A percentile compares a stretch with the other conserved stretches of the same genome.
phyloP scores from a whole-genome alignment of 495 filamentous ascomycete species.

The Trichocladium uniseriatum region DNA sequence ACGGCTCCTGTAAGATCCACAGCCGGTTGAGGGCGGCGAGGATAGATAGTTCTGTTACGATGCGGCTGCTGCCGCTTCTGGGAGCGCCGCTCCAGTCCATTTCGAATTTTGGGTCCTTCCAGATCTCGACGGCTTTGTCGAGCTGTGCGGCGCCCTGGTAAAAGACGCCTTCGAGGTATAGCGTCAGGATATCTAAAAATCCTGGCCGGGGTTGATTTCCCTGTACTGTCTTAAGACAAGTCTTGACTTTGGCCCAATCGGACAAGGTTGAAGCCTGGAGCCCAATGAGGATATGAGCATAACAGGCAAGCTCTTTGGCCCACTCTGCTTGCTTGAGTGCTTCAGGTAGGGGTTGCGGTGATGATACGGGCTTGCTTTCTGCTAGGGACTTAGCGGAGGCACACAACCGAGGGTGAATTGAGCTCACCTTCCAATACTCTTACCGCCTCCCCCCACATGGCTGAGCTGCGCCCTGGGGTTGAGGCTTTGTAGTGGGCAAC shows the following conservation, averaged over 20 bases:
- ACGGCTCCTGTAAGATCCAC: slow-evolving; percentile 65
- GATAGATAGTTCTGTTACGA: slow-evolving; percentile 62
- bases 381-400: slow-evolving; percentile 15
- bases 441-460: slow-evolving; percentile 35
- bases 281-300: slow-evolving; percentile 39
- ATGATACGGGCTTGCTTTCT: slow-evolving; percentile 25
- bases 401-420: not conserved
- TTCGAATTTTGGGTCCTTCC: slow-evolving; percentile 48
- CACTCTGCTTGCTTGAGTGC: slow-evolving; percentile 35
- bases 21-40: slow-evolving; percentile 73
- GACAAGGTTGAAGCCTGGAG: slow-evolving; percentile 37
- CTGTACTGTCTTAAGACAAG: slow-evolving; percentile 32
- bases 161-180: slow-evolving; percentile 68
- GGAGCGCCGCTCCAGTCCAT: slow-evolving; percentile 36
- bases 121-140: slow-evolving; percentile 53
- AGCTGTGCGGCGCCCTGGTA: slow-evolving; percentile 71
- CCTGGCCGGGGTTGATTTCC: slow-evolving; percentile 23
- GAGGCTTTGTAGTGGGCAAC: slow-evolving; percentile 54
- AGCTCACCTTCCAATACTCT: slow-evolving; percentile 19
- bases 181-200: slow-evolving; percentile 33
- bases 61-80: slow-evolving; percentile 33
- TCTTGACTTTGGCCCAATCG: slow-evolving; percentile 38
- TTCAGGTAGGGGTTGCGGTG: slow-evolving; percentile 33
- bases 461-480: slow-evolving; percentile 51
- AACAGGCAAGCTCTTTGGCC: slow-evolving; percentile 36